phyloP scores from a whole-genome alignment of 2,329 filamentous ascomycete species.

The Colletotrichum godetiae region DNA sequence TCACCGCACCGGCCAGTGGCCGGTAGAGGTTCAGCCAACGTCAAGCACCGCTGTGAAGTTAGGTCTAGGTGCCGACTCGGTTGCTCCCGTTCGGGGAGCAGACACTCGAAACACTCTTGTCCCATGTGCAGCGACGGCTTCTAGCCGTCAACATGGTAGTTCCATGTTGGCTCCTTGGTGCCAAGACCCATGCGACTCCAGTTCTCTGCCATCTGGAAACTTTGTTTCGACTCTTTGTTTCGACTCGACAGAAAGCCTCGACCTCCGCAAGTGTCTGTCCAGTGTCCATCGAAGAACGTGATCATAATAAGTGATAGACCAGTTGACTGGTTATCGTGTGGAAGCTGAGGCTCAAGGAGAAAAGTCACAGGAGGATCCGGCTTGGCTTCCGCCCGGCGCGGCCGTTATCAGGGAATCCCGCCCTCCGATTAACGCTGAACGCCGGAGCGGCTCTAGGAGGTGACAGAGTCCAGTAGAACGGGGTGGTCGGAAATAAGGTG shows the following conservation, averaged over 20 bases:
- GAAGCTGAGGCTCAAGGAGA: neutral
- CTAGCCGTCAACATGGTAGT: neutral
- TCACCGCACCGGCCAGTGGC: neutral
- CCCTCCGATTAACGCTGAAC: slow-evolving; percentile 16
- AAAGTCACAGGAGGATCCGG: neutral
- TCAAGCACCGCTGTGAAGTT: neutral
- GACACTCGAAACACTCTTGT: slow-evolving; percentile 23
- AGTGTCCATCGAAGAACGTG: neutral
- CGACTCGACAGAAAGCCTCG: neutral
- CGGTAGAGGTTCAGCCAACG: slow-evolving; percentile 18
- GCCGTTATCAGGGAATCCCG: neutral
- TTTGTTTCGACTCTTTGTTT: slow-evolving; percentile 2
- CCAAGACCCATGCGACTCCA: slow-evolving; percentile 18
- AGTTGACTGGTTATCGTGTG: neutral
- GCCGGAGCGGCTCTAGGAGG: slow-evolving; percentile 3
- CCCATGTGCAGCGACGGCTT: neutral
- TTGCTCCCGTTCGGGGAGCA: slow-evolving; percentile 21
- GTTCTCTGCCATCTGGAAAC: neutral
- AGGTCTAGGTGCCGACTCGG: slow-evolving; percentile 5
- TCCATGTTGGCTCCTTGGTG: slow-evolving; percentile 15
- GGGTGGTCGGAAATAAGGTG: slow-evolving; percentile 30
- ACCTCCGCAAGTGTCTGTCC: neutral
- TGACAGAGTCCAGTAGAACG: neutral
- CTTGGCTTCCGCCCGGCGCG: neutral
- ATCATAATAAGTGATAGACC: neutral